Conservation (phyloP, 1,284 basidiomycete species). For the Dichomitus squalens region DNA sequence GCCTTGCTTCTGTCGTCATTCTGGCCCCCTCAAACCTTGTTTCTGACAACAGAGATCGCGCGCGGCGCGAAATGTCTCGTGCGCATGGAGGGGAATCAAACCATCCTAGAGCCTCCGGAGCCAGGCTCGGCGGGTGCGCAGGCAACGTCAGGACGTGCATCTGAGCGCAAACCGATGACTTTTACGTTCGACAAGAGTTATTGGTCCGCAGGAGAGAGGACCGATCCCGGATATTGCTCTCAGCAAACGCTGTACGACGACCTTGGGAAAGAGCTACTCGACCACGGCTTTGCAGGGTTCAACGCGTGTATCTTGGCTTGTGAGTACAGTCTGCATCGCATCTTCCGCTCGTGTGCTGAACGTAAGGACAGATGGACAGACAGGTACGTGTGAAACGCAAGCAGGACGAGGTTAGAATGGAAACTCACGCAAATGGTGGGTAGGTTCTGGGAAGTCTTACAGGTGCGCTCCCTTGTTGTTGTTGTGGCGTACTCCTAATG, state of each 20-base stretch:
- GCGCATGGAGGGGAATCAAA: constrained; percentile 91
- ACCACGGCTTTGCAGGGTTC: constrained; percentile 96
- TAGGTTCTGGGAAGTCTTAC: constrained; percentile 90
- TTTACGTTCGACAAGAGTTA: constrained; percentile 97
- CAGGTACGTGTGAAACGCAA: constrained; percentile 56
- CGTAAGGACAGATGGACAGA: constrained; percentile 72
- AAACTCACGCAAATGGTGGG: constrained; percentile 42
- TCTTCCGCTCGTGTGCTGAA: constrained; percentile 20
- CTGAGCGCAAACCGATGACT: constrained; percentile 85
- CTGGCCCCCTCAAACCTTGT: not conserved
- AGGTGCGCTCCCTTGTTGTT: constrained; percentile 52
- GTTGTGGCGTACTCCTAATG: not conserved
- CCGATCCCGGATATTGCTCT: constrained; percentile 88
- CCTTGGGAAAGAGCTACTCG: constrained; percentile 90
- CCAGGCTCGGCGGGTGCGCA: constrained; percentile 61
- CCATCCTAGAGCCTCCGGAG: constrained; percentile 89
- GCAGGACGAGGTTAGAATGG: constrained; percentile 3
- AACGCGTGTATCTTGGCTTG: constrained; percentile 98
- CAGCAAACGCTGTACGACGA: constrained; percentile 96
- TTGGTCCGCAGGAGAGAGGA: constrained; percentile 89
- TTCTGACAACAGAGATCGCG: constrained; percentile 67
- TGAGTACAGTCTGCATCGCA: constrained; percentile 50
- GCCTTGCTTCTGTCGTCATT: not conserved
- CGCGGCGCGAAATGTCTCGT: constrained; percentile 92
- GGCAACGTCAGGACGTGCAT: constrained; percentile 68